These are phyloP conservation scores for Coelastrella sp. DNA, from an alignment of 139 green algal species.

Conservation along the genomic window DNA sequence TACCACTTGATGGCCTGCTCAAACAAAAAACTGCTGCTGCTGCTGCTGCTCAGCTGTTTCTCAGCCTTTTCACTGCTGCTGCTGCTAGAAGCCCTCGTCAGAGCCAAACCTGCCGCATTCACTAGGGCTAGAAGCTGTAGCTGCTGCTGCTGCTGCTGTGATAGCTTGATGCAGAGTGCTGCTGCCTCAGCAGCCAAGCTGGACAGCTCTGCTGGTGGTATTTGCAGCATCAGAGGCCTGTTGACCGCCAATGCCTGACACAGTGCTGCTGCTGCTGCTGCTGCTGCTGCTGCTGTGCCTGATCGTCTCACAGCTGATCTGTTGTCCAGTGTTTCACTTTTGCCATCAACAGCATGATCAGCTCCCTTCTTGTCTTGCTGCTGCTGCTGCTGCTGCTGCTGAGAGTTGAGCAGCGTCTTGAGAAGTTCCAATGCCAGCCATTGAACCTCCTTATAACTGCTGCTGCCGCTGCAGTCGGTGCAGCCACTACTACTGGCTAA, in stretches of 20 bases:
- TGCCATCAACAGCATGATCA: not conserved
- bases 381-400: constrained; percentile 7
- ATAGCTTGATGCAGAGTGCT: not conserved
- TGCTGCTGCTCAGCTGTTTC: constrained; percentile 38
- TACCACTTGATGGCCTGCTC: not conserved
- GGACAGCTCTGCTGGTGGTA: not conserved
- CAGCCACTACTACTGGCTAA: not conserved
- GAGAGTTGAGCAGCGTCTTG: not conserved
- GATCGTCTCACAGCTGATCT: not conserved
- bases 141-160: constrained; percentile 27
- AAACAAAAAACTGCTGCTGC: not conserved
- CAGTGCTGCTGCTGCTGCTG: not conserved
- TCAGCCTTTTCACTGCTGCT: not conserved
- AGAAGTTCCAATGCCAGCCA: not conserved
- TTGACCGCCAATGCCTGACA: constrained; percentile 6
- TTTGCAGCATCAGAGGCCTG: not conserved
- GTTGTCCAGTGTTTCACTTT: not conserved
- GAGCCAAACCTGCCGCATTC: not conserved
- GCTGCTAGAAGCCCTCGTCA: not conserved
- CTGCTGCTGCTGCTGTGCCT: not conserved
- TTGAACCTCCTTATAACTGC: not conserved
- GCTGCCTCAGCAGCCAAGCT: not conserved
- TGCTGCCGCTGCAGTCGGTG: not conserved
- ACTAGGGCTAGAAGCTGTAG: not conserved
- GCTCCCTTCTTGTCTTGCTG: not conserved